Evolutionary conservation across 306 rosid species (phyloP), one percentile per base, ranked within the genome.

Genomic region (Trichosanthes cucumerina): DNA sequence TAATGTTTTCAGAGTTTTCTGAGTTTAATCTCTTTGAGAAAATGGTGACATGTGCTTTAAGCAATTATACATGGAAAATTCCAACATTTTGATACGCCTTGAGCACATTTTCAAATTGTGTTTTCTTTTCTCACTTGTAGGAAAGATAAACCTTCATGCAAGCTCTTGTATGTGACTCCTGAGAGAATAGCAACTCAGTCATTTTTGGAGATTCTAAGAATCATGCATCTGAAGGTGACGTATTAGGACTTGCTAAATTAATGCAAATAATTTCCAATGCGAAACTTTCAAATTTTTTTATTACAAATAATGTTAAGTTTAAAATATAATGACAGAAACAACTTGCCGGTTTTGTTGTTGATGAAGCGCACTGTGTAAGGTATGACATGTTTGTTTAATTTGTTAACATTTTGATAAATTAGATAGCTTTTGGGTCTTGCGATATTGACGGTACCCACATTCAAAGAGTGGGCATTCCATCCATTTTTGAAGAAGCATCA

Each of bases 301-400:
- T 57, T 60, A 53, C 36, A 38, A 80, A 58, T 78, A 18, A 87
- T 56, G 62, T 82, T 75, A 83, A 74, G 85, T 64, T 77, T 80
- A 63, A 79, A 81, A 77, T 82, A 76, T 84, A 75, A 83, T 90
- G 50, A 64, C 96, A 95, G 98, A 90, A 93, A 69, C 96, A 83
- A 79, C 87, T 95, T 50, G 91, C 97, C 49, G 93, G 92, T 78
- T 95, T 92, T 88, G 89, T 95, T 81, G 90, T 95, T 80, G 98
- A 92, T 66, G 97, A 95, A 87, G 97, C 98, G 16, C 98, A 95
- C 80, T 95, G 98, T 75, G 98, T 95, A 53, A 95, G 98, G 98
- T 92, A 90, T 77, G 81, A 36, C 54, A 44, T 68, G 44, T 81
- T 79, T 77, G 75, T 78, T 78, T 82, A 46, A 57, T 75, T 47